A percentile compares a stretch with the other conserved stretches of the same genome.
Conservation (phyloP, 176 grass and related monocot species). For the Oryza nivara region DNA sequence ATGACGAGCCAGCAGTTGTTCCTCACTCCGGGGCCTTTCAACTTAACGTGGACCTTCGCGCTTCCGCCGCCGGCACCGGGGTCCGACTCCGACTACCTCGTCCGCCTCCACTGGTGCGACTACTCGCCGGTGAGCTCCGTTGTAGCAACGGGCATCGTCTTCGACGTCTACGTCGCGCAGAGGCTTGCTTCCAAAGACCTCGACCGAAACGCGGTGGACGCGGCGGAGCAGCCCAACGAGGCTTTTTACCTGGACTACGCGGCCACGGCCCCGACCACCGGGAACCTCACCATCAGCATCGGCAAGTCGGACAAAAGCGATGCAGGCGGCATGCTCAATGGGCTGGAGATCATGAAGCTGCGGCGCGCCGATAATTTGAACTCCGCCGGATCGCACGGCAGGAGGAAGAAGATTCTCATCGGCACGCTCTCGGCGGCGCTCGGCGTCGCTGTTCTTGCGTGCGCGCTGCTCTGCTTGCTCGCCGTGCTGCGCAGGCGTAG, state of each 20-base stretch:
- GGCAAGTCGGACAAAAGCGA: background rate
- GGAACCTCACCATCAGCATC: slow-evolving; percentile 61
- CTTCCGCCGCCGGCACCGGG: slow-evolving; percentile 4
- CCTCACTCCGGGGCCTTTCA: slow-evolving; percentile 26
- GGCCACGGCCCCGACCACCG: background rate
- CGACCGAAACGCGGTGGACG: accelerated
- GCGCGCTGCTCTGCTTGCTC: slow-evolving; percentile 23
- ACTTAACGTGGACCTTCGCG: slow-evolving; percentile 62
- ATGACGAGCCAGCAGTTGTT: accelerated
- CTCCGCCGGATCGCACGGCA: background rate
- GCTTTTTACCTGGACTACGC: slow-evolving; percentile 57
- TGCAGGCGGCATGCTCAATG: slow-evolving; percentile 58
- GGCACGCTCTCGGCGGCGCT: slow-evolving; percentile 37
- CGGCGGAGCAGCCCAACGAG: background rate
- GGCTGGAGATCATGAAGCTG: slow-evolving; percentile 83
- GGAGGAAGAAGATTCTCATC: background rate
- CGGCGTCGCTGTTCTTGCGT: slow-evolving; percentile 32
- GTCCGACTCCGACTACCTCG: slow-evolving; percentile 45
- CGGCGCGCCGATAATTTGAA: background rate
- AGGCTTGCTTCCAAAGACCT: slow-evolving; percentile 5
- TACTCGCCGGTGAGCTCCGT: slow-evolving; percentile 28
- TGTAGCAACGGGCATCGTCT: background rate
- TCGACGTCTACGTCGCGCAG: slow-evolving; percentile 59
- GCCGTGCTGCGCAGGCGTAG: slow-evolving; percentile 12
- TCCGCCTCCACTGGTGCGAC: slow-evolving; percentile 82